Percentiles rank a stretch among this genome's conserved stretches.
Evolutionary conservation across 2,329 filamentous ascomycete species (phyloP).

Genomic region (Aphanocladium album): DNA sequence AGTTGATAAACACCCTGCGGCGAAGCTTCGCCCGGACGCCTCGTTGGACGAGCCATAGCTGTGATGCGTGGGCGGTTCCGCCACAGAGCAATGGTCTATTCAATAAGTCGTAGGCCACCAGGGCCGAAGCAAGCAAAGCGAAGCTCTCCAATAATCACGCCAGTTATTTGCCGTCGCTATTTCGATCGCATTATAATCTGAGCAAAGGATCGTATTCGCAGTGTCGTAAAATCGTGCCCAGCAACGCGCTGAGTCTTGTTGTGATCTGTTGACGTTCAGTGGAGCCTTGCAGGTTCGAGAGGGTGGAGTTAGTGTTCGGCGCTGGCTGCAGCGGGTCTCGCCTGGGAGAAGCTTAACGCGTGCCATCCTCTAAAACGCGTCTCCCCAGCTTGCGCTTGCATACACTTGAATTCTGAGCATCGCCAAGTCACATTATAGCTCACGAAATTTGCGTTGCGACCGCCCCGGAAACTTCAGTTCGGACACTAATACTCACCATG

Average conservation of each 20-base stretch:
- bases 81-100: neutral
- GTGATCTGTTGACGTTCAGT: constrained; percentile 11
- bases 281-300: constrained; percentile 7
- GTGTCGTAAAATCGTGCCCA: neutral
- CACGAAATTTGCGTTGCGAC: neutral
- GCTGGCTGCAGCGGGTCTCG: neutral
- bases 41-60: constrained; percentile 28
- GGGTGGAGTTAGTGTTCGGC: neutral
- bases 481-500: constrained; percentile 24
- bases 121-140: neutral
- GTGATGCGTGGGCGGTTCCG: neutral
- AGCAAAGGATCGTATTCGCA: neutral
- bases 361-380: constrained; percentile 4
- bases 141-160: neutral
- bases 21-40: constrained; percentile 26
- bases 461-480: neutral
- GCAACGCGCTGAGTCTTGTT: constrained; percentile 9
- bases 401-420: neutral
- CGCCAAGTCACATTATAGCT: neutral
- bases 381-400: neutral
- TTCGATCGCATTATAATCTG: neutral
- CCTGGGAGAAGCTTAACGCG: neutral
- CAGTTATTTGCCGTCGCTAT: neutral
- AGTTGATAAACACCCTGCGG: constrained; percentile 30
- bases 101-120: neutral